A percentile compares a stretch with the other conserved stretches of the same genome.
phyloP scores from a whole-genome alignment of 768 basidiomycete species.

The Tulasnella sp. region DNA sequence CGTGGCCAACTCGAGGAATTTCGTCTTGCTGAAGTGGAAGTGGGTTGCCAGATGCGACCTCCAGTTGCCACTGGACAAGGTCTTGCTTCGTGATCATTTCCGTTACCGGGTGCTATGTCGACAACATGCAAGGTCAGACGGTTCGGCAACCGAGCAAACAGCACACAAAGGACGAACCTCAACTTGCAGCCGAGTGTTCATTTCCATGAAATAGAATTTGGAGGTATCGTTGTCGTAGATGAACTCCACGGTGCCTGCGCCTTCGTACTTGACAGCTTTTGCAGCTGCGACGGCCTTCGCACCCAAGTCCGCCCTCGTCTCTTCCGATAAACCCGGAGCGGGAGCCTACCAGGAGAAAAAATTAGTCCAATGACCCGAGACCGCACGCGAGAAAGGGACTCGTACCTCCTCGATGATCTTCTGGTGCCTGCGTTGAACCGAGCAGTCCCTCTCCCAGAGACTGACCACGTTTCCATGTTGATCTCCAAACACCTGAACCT shows the following conservation, averaged over 20 bases:
- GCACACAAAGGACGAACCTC: constrained; percentile 48
- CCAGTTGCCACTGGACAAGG: constrained; percentile 93
- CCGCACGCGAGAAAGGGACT: not conserved
- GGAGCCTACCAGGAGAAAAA: constrained; percentile 66
- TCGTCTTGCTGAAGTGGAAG: constrained; percentile 75
- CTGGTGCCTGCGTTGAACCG: constrained; percentile 89
- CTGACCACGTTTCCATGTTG: constrained; percentile 77
- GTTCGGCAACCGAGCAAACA: not conserved
- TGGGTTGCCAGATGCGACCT: constrained; percentile 87
- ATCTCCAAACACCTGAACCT: constrained; percentile 95
- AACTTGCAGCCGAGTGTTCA: constrained; percentile 67
- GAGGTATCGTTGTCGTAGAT: constrained; percentile 91
- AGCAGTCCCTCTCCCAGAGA: constrained; percentile 95
- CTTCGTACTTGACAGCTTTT: constrained; percentile 86
- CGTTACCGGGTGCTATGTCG: constrained; percentile 79
- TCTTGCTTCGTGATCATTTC: constrained; percentile 95
- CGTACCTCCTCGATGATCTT: constrained; percentile 90
- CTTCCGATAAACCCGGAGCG: constrained; percentile 80
- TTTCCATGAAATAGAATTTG: constrained; percentile 95
- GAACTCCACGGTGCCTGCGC: constrained; percentile 94
- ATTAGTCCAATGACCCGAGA: not conserved
- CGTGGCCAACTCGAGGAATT: constrained; percentile 88
- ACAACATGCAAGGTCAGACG: not conserved
- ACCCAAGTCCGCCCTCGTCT: constrained; percentile 78
- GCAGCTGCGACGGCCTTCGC: constrained; percentile 92